phyloP scores from a whole-genome alignment of 495 filamentous ascomycete species.

The Daldinia grandis region DNA sequence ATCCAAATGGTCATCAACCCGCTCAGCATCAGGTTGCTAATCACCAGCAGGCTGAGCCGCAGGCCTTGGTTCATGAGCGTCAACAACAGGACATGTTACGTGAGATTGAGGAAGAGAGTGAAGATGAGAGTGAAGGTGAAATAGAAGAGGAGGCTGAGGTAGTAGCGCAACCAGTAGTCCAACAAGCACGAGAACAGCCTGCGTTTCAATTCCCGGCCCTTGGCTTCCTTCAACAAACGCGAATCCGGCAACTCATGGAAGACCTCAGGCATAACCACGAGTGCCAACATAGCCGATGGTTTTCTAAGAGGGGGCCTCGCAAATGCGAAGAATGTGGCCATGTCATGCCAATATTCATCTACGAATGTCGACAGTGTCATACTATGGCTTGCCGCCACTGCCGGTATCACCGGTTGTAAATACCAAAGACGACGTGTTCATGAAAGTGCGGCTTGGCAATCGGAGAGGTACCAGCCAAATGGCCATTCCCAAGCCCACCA shows the following conservation, averaged over 20 bases:
- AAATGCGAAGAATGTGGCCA: slow-evolving; percentile 45
- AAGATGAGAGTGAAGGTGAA: slow-evolving; percentile 2
- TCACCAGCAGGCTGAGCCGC: not conserved
- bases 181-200: not conserved
- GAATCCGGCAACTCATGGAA: slow-evolving; percentile 1
- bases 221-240: not conserved
- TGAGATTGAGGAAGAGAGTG: slow-evolving; percentile 18
- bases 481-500: not conserved
- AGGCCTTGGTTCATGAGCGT: not conserved
- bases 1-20: not conserved
- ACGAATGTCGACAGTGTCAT: slow-evolving; percentile 44
- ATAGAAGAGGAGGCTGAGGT: not conserved
- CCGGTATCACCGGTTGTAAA: slow-evolving; percentile 40
- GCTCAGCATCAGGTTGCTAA: not conserved
- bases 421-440: not conserved
- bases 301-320: slow-evolving; percentile 8
- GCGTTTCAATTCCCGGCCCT: not conserved
- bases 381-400: slow-evolving; percentile 44
- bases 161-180: not conserved
- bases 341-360: slow-evolving; percentile 39
- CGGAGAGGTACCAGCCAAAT: not conserved
- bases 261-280: slow-evolving; percentile 10
- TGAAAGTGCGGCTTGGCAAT: not conserved
- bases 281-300: slow-evolving; percentile 43
- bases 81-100: not conserved